Conservation (phyloP, 768 basidiomycete genomes). For the Boletus reticuloceps region DNA sequence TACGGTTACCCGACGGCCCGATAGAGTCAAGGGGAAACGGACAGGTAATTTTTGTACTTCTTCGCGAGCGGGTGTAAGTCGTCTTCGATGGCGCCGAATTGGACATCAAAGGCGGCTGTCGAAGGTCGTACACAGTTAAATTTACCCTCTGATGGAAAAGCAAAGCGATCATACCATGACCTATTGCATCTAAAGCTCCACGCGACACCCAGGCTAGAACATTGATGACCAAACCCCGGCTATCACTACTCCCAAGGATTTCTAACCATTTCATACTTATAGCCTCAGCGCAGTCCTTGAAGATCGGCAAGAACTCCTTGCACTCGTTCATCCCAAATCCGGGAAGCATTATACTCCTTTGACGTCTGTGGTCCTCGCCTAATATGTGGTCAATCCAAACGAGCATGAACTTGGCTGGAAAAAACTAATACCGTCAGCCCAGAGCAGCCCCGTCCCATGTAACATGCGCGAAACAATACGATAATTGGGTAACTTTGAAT, state of each 20-base stretch:
- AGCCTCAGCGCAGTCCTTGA: slow-evolving; percentile 34
- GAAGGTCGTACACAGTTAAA: neutral
- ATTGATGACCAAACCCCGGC: slow-evolving; percentile 12
- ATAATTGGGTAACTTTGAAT: slow-evolving; percentile 32
- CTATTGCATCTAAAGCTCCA: slow-evolving; percentile 47
- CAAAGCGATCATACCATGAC: slow-evolving; percentile 33
- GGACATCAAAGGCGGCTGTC: slow-evolving; percentile 44
- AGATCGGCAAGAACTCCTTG: slow-evolving; percentile 49
- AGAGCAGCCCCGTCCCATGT: slow-evolving; percentile 35
- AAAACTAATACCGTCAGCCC: slow-evolving; percentile 36
- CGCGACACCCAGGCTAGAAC: slow-evolving; percentile 33
- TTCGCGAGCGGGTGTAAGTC: slow-evolving; percentile 1
- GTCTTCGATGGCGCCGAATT: neutral
- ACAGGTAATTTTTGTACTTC: slow-evolving; percentile 7
- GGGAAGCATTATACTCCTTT: slow-evolving; percentile 51
- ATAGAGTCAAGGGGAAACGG: neutral
- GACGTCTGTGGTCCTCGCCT: slow-evolving; percentile 47
- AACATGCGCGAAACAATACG: slow-evolving; percentile 7
- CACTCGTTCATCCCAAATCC: slow-evolving; percentile 52
- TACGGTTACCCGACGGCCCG: neutral
- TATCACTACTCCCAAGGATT: neutral
- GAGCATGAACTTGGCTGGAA: neutral
- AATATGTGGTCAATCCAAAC: slow-evolving; percentile 4
- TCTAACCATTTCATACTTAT: slow-evolving; percentile 20
- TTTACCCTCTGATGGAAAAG: neutral